phyloP scores from a whole-genome alignment of 257 asterid genomes.

The Lantana camara region DNA sequence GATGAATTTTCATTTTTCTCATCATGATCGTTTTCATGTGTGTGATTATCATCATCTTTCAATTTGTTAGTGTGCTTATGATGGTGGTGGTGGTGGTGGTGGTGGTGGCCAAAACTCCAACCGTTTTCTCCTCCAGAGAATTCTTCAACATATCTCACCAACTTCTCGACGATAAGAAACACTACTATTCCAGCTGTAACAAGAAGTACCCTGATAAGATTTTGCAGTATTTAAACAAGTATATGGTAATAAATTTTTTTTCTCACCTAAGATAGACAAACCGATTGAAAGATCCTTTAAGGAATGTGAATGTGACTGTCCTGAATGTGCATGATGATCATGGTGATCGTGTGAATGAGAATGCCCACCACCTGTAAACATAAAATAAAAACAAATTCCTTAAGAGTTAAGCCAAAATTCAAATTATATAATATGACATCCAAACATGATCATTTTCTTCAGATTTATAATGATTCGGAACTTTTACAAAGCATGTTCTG shows the following conservation, averaged over 20 bases:
- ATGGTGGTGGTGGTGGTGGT: slow-evolving; percentile 57
- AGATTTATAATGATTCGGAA: neutral
- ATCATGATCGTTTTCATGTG: slow-evolving; percentile 43
- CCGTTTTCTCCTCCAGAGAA: slow-evolving; percentile 62
- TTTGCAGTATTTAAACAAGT: slow-evolving; percentile 2
- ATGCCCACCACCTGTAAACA: slow-evolving; percentile 77
- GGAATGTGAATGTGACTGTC: slow-evolving; percentile 85
- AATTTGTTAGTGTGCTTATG: slow-evolving; percentile 51
- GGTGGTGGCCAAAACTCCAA: slow-evolving; percentile 62
- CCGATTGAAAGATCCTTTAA: slow-evolving; percentile 88
- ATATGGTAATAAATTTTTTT: neutral
- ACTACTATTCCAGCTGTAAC: slow-evolving; percentile 86
- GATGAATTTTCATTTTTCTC: slow-evolving; percentile 40
- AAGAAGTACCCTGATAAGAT: slow-evolving; percentile 34
- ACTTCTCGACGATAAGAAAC: slow-evolving; percentile 90
- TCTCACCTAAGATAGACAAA: slow-evolving; percentile 83
- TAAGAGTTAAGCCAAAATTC: slow-evolving; percentile 6
- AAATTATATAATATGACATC: slow-evolving; percentile 7
- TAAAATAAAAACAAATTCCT: slow-evolving; percentile 8
- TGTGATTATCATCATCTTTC: slow-evolving; percentile 53
- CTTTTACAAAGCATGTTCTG: neutral
- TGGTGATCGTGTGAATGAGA: slow-evolving; percentile 80
- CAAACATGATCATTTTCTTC: neutral
- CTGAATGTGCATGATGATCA: slow-evolving; percentile 48
- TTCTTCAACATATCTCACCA: slow-evolving; percentile 90